These are phyloP conservation scores for Hypomyces perniciosus DNA, from an alignment of 2,329 filamentous ascomycete species.

Conservation along the genomic window DNA sequence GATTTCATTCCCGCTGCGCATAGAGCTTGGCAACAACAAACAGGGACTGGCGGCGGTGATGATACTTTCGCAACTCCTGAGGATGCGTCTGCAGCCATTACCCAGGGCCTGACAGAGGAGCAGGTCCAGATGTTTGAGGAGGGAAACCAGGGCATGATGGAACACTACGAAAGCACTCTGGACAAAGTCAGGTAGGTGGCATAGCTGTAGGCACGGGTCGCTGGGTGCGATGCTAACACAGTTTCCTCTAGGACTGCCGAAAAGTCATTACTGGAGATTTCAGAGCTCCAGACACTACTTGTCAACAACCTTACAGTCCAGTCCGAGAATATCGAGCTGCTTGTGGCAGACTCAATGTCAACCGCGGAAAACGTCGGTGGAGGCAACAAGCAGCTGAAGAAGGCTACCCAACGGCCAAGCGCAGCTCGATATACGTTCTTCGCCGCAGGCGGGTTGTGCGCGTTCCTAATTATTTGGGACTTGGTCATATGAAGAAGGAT, in stretches of 20 bases:
- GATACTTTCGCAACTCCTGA: not conserved
- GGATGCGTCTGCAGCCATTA: slow-evolving; percentile 13
- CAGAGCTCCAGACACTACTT: slow-evolving; percentile 83
- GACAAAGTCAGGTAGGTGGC: slow-evolving; percentile 80
- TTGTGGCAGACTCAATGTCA: slow-evolving; percentile 74
- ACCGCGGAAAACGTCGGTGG: slow-evolving; percentile 82
- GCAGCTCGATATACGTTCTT: slow-evolving; percentile 74
- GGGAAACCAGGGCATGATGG: slow-evolving; percentile 88
- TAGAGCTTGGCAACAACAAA: slow-evolving; percentile 4
- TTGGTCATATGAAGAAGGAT: slow-evolving; percentile 47
- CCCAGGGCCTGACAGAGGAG: slow-evolving; percentile 65
- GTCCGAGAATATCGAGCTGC: slow-evolving; percentile 79
- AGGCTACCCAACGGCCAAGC: slow-evolving; percentile 66
- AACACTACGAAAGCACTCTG: slow-evolving; percentile 88
- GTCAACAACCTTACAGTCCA: slow-evolving; percentile 81
- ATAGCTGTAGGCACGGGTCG: not conserved
- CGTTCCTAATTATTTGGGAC: slow-evolving; percentile 73
- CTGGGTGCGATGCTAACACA: not conserved
- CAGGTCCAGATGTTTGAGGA: slow-evolving; percentile 90
- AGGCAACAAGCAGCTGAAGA: slow-evolving; percentile 87
- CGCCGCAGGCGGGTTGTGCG: slow-evolving; percentile 68
- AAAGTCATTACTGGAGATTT: slow-evolving; percentile 85
- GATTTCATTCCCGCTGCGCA: slow-evolving; percentile 23
- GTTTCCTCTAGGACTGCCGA: slow-evolving; percentile 63
- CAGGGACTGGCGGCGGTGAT: not conserved